Evolutionary conservation across 2,329 filamentous ascomycete genomes (phyloP), one percentile per base, ranked within the genome.

Genomic region (Kalmusia sp.): DNA sequence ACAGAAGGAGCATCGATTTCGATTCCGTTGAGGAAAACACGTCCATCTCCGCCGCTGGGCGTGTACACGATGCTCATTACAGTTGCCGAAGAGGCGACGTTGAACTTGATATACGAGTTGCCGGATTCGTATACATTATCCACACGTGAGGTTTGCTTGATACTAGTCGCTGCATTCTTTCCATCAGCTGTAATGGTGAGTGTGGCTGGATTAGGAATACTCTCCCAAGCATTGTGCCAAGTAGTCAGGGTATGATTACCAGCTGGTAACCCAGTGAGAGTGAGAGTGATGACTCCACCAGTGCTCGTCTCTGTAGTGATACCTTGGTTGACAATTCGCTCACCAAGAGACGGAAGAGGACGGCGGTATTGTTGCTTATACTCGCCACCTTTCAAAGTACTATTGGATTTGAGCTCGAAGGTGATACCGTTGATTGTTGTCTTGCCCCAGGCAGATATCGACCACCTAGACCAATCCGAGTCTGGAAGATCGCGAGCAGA

Each of bases 171-270:
- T 15, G 24, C 31, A 15, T 57, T 41, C 30, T 60, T 50, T 3
- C 68, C 68, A 46, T 68, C 59, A 2, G 64, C 65, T 3, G 61
- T 55, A n/a, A 72, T 52, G 6, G 57, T 55, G 2, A 72, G 44
- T 5, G 52, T 54, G 6, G 68, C 63, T 1, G 57, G 52, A n/a
- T 44, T 24, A 7, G 52, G 44, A 21, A 71, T 38, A 4, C 52
- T 52, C 34, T 72, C 68, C 69, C 69, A 71, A 1, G 62, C 64
- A 37, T 72, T 72, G 48, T 71, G 68, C 59, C 62, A 72, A 5
- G 69, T 55, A 17, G 70, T 43, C 6, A 71, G 52, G 3, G 59
- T 63, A 38, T 72, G 69, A 9, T 62, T 50, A 9, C 69, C 69
- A n/a, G 61, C 45, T 2, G 63, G 22, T 3, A 72, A 58, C 1